Conservation (phyloP, 2,329 filamentous ascomycete species). For the Aspergillus viridinutans region DNA sequence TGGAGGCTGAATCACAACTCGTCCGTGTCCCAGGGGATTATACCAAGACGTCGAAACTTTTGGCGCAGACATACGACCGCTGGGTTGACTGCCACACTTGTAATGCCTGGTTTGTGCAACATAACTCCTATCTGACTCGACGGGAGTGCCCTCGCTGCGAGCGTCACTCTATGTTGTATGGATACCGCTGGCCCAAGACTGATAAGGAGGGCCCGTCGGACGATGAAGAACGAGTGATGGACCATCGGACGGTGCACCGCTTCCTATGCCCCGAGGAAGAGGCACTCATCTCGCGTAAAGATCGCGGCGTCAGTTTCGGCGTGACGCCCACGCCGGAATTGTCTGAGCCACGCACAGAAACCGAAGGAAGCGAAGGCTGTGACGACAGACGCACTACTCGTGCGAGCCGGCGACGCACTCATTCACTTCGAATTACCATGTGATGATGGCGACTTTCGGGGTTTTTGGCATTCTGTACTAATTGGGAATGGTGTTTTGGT, state of each 20-base stretch:
- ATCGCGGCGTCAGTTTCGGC: slow-evolving; percentile 34
- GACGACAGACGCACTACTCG: slow-evolving; percentile 35
- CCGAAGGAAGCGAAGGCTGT: slow-evolving; percentile 32
- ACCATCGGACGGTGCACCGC: slow-evolving; percentile 82
- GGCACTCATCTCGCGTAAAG: slow-evolving; percentile 35
- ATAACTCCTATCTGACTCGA: slow-evolving; percentile 80
- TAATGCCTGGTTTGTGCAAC: slow-evolving; percentile 75
- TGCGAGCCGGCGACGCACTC: slow-evolving; percentile 29
- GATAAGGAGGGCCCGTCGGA: slow-evolving; percentile 72
- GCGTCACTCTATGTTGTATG: slow-evolving; percentile 91
- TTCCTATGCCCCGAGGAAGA: slow-evolving; percentile 73
- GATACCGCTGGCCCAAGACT: slow-evolving; percentile 94
- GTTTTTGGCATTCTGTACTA: not conserved
- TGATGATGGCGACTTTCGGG: slow-evolving; percentile 17
- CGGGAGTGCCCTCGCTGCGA: slow-evolving; percentile 89
- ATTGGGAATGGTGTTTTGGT: slow-evolving; percentile 11
- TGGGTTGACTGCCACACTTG: slow-evolving; percentile 92
- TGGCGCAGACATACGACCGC: slow-evolving; percentile 69
- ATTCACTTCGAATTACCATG: slow-evolving; percentile 34
- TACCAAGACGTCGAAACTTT: slow-evolving; percentile 69
- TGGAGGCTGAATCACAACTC: slow-evolving; percentile 33
- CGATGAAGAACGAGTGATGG: slow-evolving; percentile 64
- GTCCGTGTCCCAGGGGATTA: slow-evolving; percentile 71
- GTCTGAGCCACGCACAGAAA: slow-evolving; percentile 36
- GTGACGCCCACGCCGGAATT: slow-evolving; percentile 36